Conservation (phyloP, 495 filamentous ascomycete genomes). For the Lasiosphaeris hirsuta region DNA sequence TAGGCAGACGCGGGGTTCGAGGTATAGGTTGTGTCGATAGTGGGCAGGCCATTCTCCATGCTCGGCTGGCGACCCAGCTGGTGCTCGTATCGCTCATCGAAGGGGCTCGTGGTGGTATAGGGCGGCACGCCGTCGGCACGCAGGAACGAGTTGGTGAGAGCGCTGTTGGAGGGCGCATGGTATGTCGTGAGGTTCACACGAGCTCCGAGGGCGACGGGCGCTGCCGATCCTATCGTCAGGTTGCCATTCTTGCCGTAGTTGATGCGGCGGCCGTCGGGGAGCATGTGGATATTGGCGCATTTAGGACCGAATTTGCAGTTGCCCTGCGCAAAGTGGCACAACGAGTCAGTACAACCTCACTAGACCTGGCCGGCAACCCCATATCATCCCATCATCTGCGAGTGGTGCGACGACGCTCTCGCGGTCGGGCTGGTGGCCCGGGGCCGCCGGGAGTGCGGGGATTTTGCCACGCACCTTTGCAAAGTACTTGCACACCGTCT, state of each 20-base stretch:
- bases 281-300: conserved; percentile 92
- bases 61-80: conserved; percentile 43
- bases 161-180: conserved; percentile 60
- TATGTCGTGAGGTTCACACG: conserved; percentile 61
- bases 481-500: conserved; percentile 96
- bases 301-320: conserved; percentile 99
- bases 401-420: conserved; percentile 3
- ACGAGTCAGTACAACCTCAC: conserved; percentile 30
- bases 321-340: conserved; percentile 55
- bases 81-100: conserved; percentile 44
- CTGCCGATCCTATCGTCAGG: conserved; percentile 43
- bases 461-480: conserved; percentile 67
- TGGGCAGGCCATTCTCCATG: conserved; percentile 58
- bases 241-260: conserved; percentile 60
- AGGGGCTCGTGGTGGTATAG: conserved; percentile 36
- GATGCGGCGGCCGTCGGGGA: conserved; percentile 88
- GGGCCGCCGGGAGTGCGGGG: conserved; percentile 4
- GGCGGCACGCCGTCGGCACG: conserved; percentile 57
- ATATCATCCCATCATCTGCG: conserved; percentile 7
- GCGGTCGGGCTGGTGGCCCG: neutral
- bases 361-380: neutral
- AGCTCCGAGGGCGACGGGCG: conserved; percentile 60
- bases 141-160: conserved; percentile 78
- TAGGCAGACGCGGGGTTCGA: conserved; percentile 76
- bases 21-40: conserved; percentile 75